Base-by-base conservation (phyloP, 169 alveolate genomes). In the Cyclospora cayetanensis region DNA sequence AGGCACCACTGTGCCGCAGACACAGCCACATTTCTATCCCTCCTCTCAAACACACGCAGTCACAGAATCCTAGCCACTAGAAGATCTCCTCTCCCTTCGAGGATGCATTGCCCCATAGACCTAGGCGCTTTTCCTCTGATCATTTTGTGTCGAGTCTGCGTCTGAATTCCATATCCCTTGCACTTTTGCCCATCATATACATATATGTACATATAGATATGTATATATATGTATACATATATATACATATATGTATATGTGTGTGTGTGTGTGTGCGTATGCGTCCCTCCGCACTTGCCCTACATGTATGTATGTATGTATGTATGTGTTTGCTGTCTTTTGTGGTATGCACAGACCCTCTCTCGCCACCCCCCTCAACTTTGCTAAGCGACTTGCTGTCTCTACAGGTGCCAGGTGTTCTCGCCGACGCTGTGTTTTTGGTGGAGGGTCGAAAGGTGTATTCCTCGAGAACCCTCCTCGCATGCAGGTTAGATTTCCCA, bases 331-430 rank as follows among this genome's bases (percentile, higher is more conserved):
- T 68, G 43, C 46, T 5, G 27, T 39, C 46, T 29, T 79, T 12
- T 50, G 25, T 5, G 50, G n/a, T 25, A 1, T 29, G 29, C 18
- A 2, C 88, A 79, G 88, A 52, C 29, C 60, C 65, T 4, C 60
- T 83, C n/a, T 35, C 92, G 9, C 37, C 77, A 1, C 92, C 92
- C 18, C 92, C 92, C n/a, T 86, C 92, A 1, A 43, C 92, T 5
- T 43, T 86, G 18, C 50, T 86, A 15, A 63, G 74, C 4, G 79
- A 86, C 42, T 85, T 86, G 20, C 85, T 50, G 2, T 74, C 84
- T 25, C 85, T 86, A 4, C 76, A 39, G 18, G 50, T 52, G 52
- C 92, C 92, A 2, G 25, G 41, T 4, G 85, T 85, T n/a, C 34
- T 63, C 53, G 25, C 79, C 34, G 92, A 86, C 34, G 92, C 77